Evolutionary conservation across 1,284 basidiomycete species (phyloP).

Genomic region (Trichosporon coremiiforme): DNA sequence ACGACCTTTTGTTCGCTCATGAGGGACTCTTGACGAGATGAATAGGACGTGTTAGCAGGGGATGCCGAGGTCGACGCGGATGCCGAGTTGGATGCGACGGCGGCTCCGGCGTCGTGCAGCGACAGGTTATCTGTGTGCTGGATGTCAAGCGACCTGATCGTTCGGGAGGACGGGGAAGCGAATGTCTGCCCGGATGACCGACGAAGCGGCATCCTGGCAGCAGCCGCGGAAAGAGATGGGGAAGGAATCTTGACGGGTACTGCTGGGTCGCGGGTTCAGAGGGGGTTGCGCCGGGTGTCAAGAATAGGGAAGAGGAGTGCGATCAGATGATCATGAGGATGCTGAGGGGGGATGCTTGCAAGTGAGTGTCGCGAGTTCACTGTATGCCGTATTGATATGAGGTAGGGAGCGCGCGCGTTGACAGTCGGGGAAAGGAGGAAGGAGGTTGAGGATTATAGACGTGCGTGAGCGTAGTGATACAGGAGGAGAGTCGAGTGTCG

Average conservation of each 20-base stretch:
- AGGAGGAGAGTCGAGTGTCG: background rate
- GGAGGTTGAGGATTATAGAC: background rate
- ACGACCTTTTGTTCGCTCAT: conserved; percentile 48
- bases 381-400: background rate
- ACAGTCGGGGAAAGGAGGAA: background rate
- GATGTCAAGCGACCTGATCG: conserved; percentile 30
- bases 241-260: conserved; percentile 20
- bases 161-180: conserved; percentile 29
- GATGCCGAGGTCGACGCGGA: background rate
- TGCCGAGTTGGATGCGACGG: conserved; percentile 8
- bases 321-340: conserved; percentile 11
- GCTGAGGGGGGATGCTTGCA: background rate
- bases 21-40: conserved; percentile 25
- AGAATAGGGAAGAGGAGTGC: background rate
- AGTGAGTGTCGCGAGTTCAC: conserved; percentile 15
- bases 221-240: conserved; percentile 19
- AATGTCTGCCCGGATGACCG: conserved; percentile 34
- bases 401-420: background rate
- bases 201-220: conserved; percentile 32
- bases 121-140: conserved; percentile 33
- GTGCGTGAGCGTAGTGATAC: conserved; percentile 1
- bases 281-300: conserved; percentile 14
- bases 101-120: conserved; percentile 28
- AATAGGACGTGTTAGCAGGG: conserved; percentile 7
- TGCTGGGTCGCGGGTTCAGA: conserved; percentile 14